Evolutionary conservation across 2,329 filamentous ascomycete species (phyloP).

Genomic region (Colletotrichum paranaense): DNA sequence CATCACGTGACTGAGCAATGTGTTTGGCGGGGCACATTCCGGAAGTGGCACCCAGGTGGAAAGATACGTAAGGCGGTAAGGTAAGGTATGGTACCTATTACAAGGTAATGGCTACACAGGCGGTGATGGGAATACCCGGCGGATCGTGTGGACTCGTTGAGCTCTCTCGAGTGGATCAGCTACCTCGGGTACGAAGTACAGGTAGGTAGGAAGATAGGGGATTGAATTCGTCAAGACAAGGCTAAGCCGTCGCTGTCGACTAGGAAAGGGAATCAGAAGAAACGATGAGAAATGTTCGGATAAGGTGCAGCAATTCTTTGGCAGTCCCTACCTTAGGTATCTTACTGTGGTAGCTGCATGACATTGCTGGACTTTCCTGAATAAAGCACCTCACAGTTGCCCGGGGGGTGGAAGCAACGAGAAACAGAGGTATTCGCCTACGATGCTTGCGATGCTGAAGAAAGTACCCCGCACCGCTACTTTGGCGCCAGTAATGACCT

Average conservation of each 20-base stretch:
- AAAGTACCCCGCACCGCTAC: constrained; percentile 31
- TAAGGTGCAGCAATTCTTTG: constrained; percentile 9
- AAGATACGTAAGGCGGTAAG: neutral
- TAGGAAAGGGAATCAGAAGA: neutral
- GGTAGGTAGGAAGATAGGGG: neutral
- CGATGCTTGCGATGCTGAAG: constrained; percentile 12
- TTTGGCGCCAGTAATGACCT: constrained; percentile 26
- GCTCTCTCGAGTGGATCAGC: constrained; percentile 3
- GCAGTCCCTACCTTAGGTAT: neutral
- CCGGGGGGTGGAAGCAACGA: constrained; percentile 32
- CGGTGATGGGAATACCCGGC: constrained; percentile 31
- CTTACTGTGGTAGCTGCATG: constrained; percentile 1
- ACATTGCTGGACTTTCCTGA: constrained; percentile 8
- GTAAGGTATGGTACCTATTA: constrained; percentile 5
- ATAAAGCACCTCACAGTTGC: constrained; percentile 21
- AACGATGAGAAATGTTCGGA: constrained; percentile 4
- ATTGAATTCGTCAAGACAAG: neutral
- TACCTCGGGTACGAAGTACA: neutral
- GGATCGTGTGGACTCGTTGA: constrained; percentile 25
- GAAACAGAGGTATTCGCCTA: constrained; percentile 33
- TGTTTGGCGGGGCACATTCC: constrained; percentile 30
- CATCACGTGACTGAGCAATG: constrained; percentile 15
- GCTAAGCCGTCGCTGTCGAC: neutral
- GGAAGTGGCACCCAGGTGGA: neutral
- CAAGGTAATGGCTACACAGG: constrained; percentile 26